Conservation (phyloP, 345 rosid species). For the Bruguiera parviflora region DNA sequence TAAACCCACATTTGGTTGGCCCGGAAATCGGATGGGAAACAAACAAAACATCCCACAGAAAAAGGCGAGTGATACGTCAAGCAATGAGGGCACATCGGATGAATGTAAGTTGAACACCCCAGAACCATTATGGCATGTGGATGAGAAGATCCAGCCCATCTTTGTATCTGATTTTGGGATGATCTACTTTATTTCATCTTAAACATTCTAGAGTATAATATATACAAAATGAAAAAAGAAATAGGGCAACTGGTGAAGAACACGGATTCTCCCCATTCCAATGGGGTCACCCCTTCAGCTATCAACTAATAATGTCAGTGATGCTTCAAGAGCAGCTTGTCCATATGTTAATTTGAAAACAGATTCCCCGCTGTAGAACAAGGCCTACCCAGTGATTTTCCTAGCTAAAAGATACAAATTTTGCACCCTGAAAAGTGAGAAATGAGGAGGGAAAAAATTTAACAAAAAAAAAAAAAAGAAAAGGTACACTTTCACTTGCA, state of each 20-base stretch:
- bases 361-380: conserved; percentile 12
- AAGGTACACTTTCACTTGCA: not conserved
- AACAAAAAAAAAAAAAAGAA: not conserved
- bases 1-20: conserved; percentile 12
- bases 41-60: not conserved
- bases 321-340: conserved; percentile 24
- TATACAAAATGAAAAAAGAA: not conserved
- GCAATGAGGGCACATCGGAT: conserved; percentile 11
- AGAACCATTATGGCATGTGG: conserved; percentile 6
- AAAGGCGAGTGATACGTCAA: not conserved
- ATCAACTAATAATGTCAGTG: conserved; percentile 55
- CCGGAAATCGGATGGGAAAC: not conserved
- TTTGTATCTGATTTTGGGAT: not conserved
- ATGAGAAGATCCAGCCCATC: not conserved
- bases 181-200: not conserved
- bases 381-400: conserved; percentile 24
- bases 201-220: not conserved
- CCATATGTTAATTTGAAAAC: conserved; percentile 16
- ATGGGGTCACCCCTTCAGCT: conserved; percentile 18
- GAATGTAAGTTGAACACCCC: not conserved
- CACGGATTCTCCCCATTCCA: conserved; percentile 49
- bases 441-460: no score
- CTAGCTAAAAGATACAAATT: conserved; percentile 20
- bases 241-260: conserved; percentile 17
- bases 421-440: not conserved